A percentile compares a stretch with the other conserved stretches of the same genome.
These are phyloP conservation scores for Seiridium cupressi DNA, from an alignment of 2,329 filamentous ascomycete species.

Conservation along the genomic window DNA sequence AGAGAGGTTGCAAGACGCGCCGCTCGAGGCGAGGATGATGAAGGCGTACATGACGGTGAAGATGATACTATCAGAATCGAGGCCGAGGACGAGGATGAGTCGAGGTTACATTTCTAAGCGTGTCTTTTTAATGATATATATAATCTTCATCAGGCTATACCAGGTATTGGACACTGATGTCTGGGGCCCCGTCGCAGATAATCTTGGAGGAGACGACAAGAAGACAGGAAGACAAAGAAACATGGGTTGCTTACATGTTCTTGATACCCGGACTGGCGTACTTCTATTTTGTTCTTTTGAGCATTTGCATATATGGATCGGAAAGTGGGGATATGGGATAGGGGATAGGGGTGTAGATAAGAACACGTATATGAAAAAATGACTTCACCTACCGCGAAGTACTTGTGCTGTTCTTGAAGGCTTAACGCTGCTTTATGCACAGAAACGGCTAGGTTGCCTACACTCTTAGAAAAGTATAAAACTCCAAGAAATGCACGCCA, in stretches of 20 bases:
- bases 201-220: background rate
- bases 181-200: background rate
- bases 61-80: background rate
- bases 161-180: background rate
- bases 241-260: background rate
- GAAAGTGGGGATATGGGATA: too few relatives aligned
- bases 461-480: too few relatives aligned
- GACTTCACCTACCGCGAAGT: too few relatives aligned
- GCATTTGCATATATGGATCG: too few relatives aligned
- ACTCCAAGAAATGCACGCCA: too few relatives aligned
- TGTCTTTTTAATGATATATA: background rate
- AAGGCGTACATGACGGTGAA: slow-evolving; percentile 21
- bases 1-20: slow-evolving; percentile 50
- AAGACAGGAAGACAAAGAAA: background rate
- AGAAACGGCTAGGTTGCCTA: too few relatives aligned
- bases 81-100: background rate
- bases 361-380: too few relatives aligned
- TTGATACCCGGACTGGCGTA: background rate
- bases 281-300: background rate
- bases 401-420: too few relatives aligned
- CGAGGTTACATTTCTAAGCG: background rate
- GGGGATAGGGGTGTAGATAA: too few relatives aligned
- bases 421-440: too few relatives aligned
- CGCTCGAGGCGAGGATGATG: slow-evolving; percentile 40
- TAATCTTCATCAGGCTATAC: background rate